phyloP scores from a whole-genome alignment of 257 asterid species.

The Knoxia roxburghii region DNA sequence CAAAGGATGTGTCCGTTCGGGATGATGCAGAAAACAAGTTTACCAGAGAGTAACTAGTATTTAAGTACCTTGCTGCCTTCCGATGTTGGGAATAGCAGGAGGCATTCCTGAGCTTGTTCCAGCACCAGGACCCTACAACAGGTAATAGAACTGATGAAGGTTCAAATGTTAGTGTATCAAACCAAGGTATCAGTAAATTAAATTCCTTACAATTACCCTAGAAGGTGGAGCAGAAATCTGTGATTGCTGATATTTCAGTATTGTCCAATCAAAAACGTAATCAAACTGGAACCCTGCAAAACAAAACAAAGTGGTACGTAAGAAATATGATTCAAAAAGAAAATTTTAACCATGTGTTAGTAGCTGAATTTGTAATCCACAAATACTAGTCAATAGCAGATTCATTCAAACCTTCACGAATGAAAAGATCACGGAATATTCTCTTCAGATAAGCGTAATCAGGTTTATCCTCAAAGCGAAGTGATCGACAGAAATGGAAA shows the following conservation, averaged over 20 bases:
- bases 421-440: slow-evolving; percentile 94
- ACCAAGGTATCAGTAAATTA: not conserved
- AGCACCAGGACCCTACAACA: slow-evolving; percentile 58
- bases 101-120: slow-evolving; percentile 88
- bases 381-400: not conserved
- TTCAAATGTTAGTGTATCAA: not conserved
- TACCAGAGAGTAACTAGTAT: not conserved
- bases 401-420: slow-evolving; percentile 71
- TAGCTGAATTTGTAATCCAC: not conserved
- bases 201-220: slow-evolving; percentile 55
- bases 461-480: slow-evolving; percentile 91
- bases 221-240: slow-evolving; percentile 86
- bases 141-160: not conserved
- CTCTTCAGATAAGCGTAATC: slow-evolving; percentile 97
- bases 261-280: slow-evolving; percentile 97
- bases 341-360: slow-evolving; percentile 1
- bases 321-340: slow-evolving; percentile 3
- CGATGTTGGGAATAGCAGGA: slow-evolving; percentile 72
- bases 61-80: slow-evolving; percentile 56
- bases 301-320: slow-evolving; percentile 1
- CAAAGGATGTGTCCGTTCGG: not conserved
- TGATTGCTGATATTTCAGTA: slow-evolving; percentile 90
- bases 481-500: slow-evolving; percentile 95
- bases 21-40: not conserved
- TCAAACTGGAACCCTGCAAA: slow-evolving; percentile 88